Evolutionary conservation across 129 eudicot genomes (phyloP), one percentile per base, ranked within the genome.

Genomic region (Flaveria linearis): DNA sequence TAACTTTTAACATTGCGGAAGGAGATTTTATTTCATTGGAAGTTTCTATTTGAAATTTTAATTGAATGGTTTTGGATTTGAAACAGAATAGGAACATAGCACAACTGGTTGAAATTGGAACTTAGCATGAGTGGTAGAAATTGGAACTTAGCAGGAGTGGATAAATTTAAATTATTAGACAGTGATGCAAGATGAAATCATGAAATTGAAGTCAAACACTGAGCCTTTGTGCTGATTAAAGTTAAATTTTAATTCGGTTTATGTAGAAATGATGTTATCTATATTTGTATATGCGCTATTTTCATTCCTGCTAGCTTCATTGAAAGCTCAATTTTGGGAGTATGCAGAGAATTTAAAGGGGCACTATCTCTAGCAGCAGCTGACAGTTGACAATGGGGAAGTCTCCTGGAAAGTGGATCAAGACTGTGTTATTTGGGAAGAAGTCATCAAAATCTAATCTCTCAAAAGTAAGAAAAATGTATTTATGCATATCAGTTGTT

Each of bases 371-470:
- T 75, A 63, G 61, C 58, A 55, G 73, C 57, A 45, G 56, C 52
- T 58, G 18, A 55, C 68, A 45, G 76, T 74, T 15, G 60, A 57
- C 65, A 39, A 91, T 91, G 97, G 97, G 97, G 80, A 91, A 88
- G 82, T 92, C 97, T 79, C 93, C 97, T 28, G 97, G 87, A 86
- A 92, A 89, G 82, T 92, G 97, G 97, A 89, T 92, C 85, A 92
- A 92, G 82, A 85, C 91, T 53, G 91, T 92, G 39, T 66, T 92
- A 72, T 87, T 89, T 12, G 96, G 96, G 71, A 92, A 89, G 88
- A 92, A 89, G 77, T 73, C 90, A 15, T 86, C 97, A 3, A 92
- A 89, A 78, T 86, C 97, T 28, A 84, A 74, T 82, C 79, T 78
- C 56, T 79, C 96, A 25, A 89, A 87, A 78, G 97, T 91, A 78